phyloP scores from a whole-genome alignment of 1,139 yeast species.

The Hanseniaspora uvarum region DNA sequence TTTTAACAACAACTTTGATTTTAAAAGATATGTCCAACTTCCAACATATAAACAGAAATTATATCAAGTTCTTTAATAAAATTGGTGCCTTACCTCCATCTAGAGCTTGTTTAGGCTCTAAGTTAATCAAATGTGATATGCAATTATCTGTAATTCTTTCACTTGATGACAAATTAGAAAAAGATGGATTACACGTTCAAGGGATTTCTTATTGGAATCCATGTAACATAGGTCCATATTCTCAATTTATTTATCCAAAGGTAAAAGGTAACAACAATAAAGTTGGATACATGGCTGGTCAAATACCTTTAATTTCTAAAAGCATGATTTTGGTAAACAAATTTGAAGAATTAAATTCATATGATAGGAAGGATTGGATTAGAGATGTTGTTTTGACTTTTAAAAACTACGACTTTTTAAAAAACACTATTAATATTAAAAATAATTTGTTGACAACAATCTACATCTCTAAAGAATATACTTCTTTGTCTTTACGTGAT shows the following conservation, averaged over 20 bases:
- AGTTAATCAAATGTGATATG: constrained; percentile 35
- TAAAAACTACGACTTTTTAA: constrained; percentile 64
- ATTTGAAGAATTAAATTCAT: neutral
- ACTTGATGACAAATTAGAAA: constrained; percentile 25
- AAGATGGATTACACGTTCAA: constrained; percentile 74
- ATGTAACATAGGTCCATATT: constrained; percentile 93
- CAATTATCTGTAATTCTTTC: constrained; percentile 53
- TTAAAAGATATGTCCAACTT: constrained; percentile 59
- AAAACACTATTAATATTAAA: constrained; percentile 41
- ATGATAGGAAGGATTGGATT: constrained; percentile 23
- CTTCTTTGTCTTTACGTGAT: constrained; percentile 27
- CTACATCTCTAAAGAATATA: neutral
- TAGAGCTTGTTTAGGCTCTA: constrained; percentile 68
- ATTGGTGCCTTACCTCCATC: constrained; percentile 66
- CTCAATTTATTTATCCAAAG: constrained; percentile 58
- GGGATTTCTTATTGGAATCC: constrained; percentile 97
- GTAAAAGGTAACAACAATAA: constrained; percentile 32
- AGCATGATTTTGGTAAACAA: constrained; percentile 43
- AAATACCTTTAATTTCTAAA: constrained; percentile 73
- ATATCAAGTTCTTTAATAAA: constrained; percentile 42
- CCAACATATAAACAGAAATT: constrained; percentile 48
- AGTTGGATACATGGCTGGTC: constrained; percentile 72
- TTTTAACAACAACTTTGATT: constrained; percentile 47
- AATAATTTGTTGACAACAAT: constrained; percentile 35
- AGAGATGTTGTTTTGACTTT: constrained; percentile 48